Base-by-base conservation (phyloP, 306 rosid species). In the Pachyrhizus erosus region DNA sequence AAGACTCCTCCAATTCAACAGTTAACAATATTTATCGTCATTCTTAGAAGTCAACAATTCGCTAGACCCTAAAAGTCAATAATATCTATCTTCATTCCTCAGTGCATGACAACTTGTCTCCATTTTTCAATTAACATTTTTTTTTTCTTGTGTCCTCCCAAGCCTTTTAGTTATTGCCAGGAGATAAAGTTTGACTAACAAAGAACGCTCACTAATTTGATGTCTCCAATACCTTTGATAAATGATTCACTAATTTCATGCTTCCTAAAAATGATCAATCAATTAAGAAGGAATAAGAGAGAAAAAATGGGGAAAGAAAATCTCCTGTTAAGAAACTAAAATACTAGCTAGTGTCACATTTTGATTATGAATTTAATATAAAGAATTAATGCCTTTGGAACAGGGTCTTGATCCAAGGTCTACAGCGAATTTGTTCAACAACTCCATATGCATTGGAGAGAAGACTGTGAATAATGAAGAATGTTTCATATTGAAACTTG, bases 351-450 rank as follows among this genome's bases (percentile, higher is more conserved):
- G 18, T 37, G 15, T 20, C 43, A 76, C 48, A 61, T 34, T 34
- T 33, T 66, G 54, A 54, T 57, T 27, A 55, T 70, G 51, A 60
- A 31, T 8, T 37, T 0, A 18, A 37, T 33, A 0, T 52, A 55
- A 55, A 31, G 0, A 37, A 37, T 12, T 21, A n/a, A 69, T 61
- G 45, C 5, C 18, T 8, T 29, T 18, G 5, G 18, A 51, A 60
- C 97, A 96, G 98, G 99, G 98, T 67, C 88, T 93, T 49, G 99
- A 93, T 90, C 99, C 99, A 60, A 92, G 81, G 79, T 87, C 97
- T 17, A 92, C 93, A 5, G 97, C 94, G 21, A 88, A 84, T 76
- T 85, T 96, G 4, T 96, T 96, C 88, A 78, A 86, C 70, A 87
- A 90, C 69, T 89, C 99, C 0, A 80, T 80, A 71, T 96, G 99